Conservation (phyloP, 1,284 basidiomycete genomes). For the Cutaneotrichosporon dermatis region DNA sequence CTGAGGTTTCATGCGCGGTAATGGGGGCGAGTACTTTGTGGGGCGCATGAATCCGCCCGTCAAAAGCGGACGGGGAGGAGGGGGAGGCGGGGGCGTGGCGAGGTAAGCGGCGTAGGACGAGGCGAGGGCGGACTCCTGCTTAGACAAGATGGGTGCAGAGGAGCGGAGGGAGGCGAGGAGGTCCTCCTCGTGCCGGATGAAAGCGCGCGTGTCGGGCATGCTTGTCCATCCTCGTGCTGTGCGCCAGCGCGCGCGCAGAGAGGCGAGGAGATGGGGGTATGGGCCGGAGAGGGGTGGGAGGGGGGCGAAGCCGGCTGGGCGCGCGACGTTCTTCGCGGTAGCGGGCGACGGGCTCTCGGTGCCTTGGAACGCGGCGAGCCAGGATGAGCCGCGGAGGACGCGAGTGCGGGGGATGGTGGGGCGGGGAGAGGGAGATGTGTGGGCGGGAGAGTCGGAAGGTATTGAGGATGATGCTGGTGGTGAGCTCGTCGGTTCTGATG, state of each 20-base stretch:
- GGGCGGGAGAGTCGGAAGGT: not conserved
- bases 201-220: constrained; percentile 13
- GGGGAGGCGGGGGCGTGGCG: not conserved
- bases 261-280: constrained; percentile 3
- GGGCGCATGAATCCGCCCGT: constrained; percentile 65
- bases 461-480: not conserved
- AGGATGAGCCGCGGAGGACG: constrained; percentile 1
- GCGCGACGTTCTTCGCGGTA: not conserved
- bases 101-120: constrained; percentile 42
- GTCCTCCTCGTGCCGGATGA: constrained; percentile 26
- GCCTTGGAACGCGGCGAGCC: constrained; percentile 3
- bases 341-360: not conserved
- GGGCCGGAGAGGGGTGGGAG: not conserved
- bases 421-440: no score
- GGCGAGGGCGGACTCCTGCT: not conserved
- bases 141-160: not conserved
- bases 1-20: constrained; percentile 73
- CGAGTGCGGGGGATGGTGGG: not conserved
- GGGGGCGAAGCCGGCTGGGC: not conserved
- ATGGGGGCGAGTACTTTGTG: constrained; percentile 59
- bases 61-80: constrained; percentile 54
- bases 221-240: constrained; percentile 15
- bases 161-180: constrained; percentile 15
- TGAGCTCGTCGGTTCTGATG: not conserved
- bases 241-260: constrained; percentile 28